Evolutionary conservation across 2,329 filamentous ascomycete species (phyloP).

Genomic region (Alternaria rosae): DNA sequence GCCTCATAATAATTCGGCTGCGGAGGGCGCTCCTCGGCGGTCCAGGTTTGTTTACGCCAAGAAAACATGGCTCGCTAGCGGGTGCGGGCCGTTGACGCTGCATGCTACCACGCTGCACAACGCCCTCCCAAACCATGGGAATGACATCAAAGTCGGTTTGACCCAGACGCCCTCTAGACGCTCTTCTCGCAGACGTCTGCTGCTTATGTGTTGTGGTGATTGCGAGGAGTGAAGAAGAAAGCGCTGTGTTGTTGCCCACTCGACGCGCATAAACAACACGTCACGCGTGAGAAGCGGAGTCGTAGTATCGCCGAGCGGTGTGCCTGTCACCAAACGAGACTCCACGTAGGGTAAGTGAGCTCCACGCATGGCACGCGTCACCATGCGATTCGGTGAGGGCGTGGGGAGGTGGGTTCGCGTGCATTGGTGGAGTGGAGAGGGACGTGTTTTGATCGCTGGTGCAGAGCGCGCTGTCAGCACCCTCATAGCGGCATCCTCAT

Average conservation of each 20-base stretch:
- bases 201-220: slow-evolving; percentile 7
- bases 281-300: slow-evolving; percentile 24
- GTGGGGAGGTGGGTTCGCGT: background rate
- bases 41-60: slow-evolving; percentile 27
- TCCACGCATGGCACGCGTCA: slow-evolving; percentile 45
- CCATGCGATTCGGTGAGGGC: slow-evolving; percentile 34
- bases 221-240: slow-evolving; percentile 3
- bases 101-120: slow-evolving; percentile 25
- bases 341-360: slow-evolving; percentile 34
- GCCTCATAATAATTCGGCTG: background rate
- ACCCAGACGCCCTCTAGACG: background rate
- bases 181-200: slow-evolving; percentile 12
- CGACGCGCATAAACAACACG: slow-evolving; percentile 30
- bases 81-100: slow-evolving; percentile 20
- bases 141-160: background rate
- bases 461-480: background rate
- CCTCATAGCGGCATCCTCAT: background rate
- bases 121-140: slow-evolving; percentile 13
- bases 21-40: slow-evolving; percentile 12
- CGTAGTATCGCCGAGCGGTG: slow-evolving; percentile 12
- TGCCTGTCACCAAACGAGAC: slow-evolving; percentile 17
- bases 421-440: slow-evolving; percentile 6
- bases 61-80: slow-evolving; percentile 18
- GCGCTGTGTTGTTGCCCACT: slow-evolving; percentile 20
- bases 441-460: slow-evolving; percentile 16